Percentiles rank a stretch among this genome's conserved stretches.
These are phyloP conservation scores for Coffea humblotiana DNA, from an alignment of 305 asterid genomes.

Conservation along the genomic window DNA sequence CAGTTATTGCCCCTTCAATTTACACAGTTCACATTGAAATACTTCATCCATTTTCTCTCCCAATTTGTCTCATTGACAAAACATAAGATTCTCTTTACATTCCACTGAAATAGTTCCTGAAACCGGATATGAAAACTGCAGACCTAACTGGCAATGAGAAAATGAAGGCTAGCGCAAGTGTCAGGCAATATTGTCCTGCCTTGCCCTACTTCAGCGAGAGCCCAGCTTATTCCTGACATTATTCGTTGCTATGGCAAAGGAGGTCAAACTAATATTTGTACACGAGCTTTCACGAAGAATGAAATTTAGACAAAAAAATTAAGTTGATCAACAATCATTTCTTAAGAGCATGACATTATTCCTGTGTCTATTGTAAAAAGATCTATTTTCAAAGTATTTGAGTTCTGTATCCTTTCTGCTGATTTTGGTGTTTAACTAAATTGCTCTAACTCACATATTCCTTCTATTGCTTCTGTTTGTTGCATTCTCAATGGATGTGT, in stretches of 20 bases:
- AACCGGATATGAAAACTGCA: conserved; percentile 69
- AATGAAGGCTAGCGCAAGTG: conserved; percentile 93
- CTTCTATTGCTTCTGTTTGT: neutral
- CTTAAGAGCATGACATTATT: neutral
- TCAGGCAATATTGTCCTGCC: conserved; percentile 87
- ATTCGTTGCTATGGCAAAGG: conserved; percentile 80
- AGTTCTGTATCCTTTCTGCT: neutral
- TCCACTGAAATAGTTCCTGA: conserved; percentile 23
- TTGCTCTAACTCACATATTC: neutral
- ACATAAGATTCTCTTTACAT: too few relatives aligned
- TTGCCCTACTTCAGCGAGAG: conserved; percentile 65
- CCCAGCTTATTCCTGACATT: conserved; percentile 89
- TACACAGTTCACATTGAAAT: neutral
- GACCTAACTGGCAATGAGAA: conserved; percentile 95
- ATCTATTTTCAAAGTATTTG: neutral
- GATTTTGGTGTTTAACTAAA: neutral
- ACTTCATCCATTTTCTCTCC: too few relatives aligned
- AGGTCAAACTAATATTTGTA: neutral
- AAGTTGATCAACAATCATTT: neutral
- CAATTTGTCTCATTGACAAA: neutral
- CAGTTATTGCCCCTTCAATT: neutral
- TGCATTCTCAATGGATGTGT: neutral
- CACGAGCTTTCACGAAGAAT: neutral
- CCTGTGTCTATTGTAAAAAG: neutral
- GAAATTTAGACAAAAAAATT: neutral